These are phyloP conservation scores for Aspergillus thermomutatus DNA, from an alignment of 2,329 filamentous ascomycete genomes.

Conservation along the genomic window DNA sequence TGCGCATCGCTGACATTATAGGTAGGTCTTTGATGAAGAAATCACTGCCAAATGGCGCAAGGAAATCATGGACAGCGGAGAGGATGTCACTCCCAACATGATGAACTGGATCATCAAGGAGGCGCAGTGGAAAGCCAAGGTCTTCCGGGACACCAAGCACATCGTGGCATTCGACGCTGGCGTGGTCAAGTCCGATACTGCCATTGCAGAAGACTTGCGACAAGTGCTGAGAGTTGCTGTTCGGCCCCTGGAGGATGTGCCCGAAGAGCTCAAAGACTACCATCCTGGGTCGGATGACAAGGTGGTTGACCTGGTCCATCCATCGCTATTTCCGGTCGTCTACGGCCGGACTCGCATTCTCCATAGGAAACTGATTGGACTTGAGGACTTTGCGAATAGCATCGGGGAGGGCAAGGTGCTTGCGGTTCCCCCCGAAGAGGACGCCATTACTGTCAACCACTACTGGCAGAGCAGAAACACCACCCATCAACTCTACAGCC, in stretches of 20 bases:
- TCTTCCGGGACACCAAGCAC: conserved; percentile 38
- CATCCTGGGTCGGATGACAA: conserved; percentile 56
- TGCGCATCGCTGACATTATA: not conserved
- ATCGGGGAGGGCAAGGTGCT: conserved; percentile 3
- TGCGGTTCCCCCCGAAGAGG: conserved; percentile 4
- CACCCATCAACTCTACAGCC: conserved; percentile 16
- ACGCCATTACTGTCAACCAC: not conserved
- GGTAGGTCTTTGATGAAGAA: conserved; percentile 31
- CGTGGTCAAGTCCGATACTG: conserved; percentile 54
- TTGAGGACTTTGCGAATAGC: conserved; percentile 17
- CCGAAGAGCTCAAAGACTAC: conserved; percentile 55
- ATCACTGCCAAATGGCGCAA: conserved; percentile 32
- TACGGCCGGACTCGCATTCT: conserved; percentile 25
- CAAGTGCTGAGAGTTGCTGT: conserved; percentile 46
- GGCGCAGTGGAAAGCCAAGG: conserved; percentile 47
- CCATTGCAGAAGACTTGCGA: conserved; percentile 40
- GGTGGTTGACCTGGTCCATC: conserved; percentile 63
- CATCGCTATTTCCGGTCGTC: conserved; percentile 46
- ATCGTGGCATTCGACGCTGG: conserved; percentile 45
- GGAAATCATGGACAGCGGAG: conserved; percentile 18
- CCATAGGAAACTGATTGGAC: conserved; percentile 8
- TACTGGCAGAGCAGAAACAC: not conserved
- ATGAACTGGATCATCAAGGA: conserved; percentile 45
- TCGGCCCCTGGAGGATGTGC: conserved; percentile 46
- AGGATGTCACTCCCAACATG: conserved; percentile 33